Evolutionary conservation across 2,329 filamentous ascomycete genomes (phyloP).

Genomic region (Trichoderma brevicompactum): DNA sequence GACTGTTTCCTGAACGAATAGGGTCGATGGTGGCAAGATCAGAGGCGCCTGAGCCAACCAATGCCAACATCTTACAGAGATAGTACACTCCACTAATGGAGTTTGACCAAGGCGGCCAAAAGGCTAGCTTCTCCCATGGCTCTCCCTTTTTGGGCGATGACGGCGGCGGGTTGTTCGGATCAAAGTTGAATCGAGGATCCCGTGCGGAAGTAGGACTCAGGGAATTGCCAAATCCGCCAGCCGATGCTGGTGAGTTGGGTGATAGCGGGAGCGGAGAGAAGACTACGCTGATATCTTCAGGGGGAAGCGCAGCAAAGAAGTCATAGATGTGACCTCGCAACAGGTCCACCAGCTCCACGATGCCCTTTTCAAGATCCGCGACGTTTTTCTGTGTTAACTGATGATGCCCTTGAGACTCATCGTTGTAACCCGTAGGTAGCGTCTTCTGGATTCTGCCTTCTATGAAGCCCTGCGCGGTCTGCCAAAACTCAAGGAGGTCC

Average conservation of each 20-base stretch:
- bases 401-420: conserved; percentile 81
- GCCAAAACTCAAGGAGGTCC: conserved; percentile 93
- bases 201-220: conserved; percentile 62
- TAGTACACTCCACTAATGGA: conserved; percentile 92
- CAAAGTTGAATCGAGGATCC: conserved; percentile 79
- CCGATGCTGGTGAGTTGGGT: conserved; percentile 58
- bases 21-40: conserved; percentile 80
- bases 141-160: conserved; percentile 80
- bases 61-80: conserved; percentile 76
- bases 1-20: conserved; percentile 59
- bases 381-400: conserved; percentile 73
- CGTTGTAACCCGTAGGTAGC: conserved; percentile 79
- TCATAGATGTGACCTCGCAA: conserved; percentile 77
- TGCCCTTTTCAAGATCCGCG: conserved; percentile 73
- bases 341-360: conserved; percentile 79
- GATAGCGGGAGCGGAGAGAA: conserved; percentile 78
- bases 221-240: conserved; percentile 39
- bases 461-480: conserved; percentile 87
- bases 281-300: conserved; percentile 86
- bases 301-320: conserved; percentile 86
- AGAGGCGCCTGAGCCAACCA: conserved; percentile 84
- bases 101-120: conserved; percentile 94
- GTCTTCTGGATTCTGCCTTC: conserved; percentile 80
- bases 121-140: conserved; percentile 90
- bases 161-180: conserved; percentile 74